phyloP scores from a whole-genome alignment of 495 filamentous ascomycete species.

The Penicillium tannophilum region DNA sequence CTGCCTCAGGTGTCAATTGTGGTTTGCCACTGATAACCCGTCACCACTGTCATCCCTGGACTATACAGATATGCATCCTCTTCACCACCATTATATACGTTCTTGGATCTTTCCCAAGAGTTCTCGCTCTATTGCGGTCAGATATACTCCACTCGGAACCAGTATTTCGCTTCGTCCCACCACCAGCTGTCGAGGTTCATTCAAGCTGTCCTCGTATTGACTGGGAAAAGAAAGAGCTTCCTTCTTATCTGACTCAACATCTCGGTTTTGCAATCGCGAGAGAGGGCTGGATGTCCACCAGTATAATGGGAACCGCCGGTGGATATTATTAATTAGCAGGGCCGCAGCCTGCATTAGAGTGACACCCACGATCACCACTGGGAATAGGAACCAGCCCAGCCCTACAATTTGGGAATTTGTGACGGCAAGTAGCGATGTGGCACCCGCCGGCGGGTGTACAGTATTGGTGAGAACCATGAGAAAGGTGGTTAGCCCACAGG shows the following conservation, averaged over 20 bases:
- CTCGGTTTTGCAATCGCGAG: constrained; percentile 18
- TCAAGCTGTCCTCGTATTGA: constrained; percentile 32
- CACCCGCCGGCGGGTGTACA: constrained; percentile 85
- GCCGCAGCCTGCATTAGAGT: constrained; percentile 66
- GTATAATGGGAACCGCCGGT: constrained; percentile 73
- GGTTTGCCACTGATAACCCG: constrained; percentile 6
- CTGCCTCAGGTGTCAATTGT: constrained; percentile 3
- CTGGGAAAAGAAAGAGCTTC: constrained; percentile 17
- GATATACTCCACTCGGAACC: constrained; percentile 37
- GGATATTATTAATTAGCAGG: constrained; percentile 73
- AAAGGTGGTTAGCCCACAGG: constrained; percentile 67
- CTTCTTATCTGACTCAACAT: constrained; percentile 31
- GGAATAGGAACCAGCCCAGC: constrained; percentile 75
- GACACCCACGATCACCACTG: constrained; percentile 66
- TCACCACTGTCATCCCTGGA: neutral
- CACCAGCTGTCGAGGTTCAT: constrained; percentile 33
- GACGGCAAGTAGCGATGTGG: constrained; percentile 79
- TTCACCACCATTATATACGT: constrained; percentile 26
- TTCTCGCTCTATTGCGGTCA: constrained; percentile 36
- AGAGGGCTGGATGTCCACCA: constrained; percentile 61
- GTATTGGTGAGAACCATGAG: constrained; percentile 79
- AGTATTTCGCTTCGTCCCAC: constrained; percentile 32
- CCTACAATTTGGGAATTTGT: constrained; percentile 51
- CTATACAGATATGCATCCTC: neutral
- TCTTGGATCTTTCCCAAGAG: constrained; percentile 36